Percentiles rank a stretch among this genome's conserved stretches.
phyloP scores from a whole-genome alignment of 2,329 filamentous ascomycete genomes.

The Ceratocystis papillata region DNA sequence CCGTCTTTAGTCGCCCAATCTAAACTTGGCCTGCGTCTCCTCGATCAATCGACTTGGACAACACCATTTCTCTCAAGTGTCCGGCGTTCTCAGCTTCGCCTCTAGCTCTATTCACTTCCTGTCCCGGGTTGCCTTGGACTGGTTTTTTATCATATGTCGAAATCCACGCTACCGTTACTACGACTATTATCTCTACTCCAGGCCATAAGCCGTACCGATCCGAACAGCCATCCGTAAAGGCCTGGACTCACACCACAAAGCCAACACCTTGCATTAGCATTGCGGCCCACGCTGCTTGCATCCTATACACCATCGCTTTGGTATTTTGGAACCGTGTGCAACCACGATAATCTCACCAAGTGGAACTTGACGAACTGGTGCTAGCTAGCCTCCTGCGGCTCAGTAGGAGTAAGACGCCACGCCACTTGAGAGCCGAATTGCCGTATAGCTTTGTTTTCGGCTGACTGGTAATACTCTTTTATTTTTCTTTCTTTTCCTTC shows the following conservation, averaged over 20 bases:
- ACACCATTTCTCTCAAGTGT: background rate
- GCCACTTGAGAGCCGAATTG: background rate
- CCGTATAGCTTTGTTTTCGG: background rate
- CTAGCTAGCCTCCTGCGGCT: conserved; percentile 4
- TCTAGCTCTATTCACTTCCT: background rate
- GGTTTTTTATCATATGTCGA: background rate
- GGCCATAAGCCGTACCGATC: background rate
- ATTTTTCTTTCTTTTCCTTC: background rate
- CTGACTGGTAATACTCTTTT: background rate
- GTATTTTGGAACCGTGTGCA: background rate
- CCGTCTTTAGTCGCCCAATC: background rate
- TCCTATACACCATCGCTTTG: background rate
- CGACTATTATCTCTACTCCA: background rate
- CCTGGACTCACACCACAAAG: background rate
- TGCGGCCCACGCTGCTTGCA: background rate
- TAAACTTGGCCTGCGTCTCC: background rate
- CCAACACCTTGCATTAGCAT: background rate
- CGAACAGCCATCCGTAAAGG: background rate
- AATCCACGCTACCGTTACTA: background rate
- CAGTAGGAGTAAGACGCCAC: background rate
- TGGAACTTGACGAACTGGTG: background rate
- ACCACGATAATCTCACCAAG: background rate
- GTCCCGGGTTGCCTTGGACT: background rate
- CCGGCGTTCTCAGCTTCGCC: too few species aligned
- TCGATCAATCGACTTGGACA: background rate